Conservation (phyloP, 805 yeast species). For the Torulaspora delbrueckii region DNA sequence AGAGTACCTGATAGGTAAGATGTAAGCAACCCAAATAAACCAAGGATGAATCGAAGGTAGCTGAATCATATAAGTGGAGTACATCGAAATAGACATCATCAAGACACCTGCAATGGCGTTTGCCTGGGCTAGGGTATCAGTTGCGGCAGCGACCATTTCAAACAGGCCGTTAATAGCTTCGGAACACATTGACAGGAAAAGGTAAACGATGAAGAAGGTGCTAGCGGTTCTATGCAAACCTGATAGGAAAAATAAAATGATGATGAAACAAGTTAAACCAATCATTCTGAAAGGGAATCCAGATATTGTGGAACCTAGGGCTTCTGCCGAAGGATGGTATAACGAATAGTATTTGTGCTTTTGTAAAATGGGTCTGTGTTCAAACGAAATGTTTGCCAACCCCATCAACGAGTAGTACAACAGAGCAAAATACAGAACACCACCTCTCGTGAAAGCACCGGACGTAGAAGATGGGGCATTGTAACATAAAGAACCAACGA, state of each 20-base stretch:
- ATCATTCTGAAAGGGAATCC: conserved; percentile 58
- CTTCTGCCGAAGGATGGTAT: conserved; percentile 71
- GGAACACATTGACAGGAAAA: conserved; percentile 35
- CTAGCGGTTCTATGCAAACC: conserved; percentile 47
- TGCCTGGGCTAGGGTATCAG: conserved; percentile 48
- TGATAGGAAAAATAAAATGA: conserved; percentile 56
- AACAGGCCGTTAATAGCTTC: conserved; percentile 39
- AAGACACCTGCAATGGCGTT: conserved; percentile 52
- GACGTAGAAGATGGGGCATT: conserved; percentile 45
- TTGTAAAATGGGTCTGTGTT: conserved; percentile 54
- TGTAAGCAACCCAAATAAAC: conserved; percentile 58
- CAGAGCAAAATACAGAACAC: conserved; percentile 54
- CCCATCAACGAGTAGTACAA: conserved; percentile 50
- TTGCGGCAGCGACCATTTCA: conserved; percentile 47
- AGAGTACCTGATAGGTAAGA: conserved; percentile 49
- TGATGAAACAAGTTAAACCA: conserved; percentile 41
- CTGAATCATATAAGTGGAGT: conserved; percentile 62
- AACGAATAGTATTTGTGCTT: conserved; percentile 70
- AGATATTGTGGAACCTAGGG: conserved; percentile 55
- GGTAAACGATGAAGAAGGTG: conserved; percentile 47
- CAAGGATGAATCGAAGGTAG: conserved; percentile 55
- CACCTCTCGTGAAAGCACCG: conserved; percentile 63
- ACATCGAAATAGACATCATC: conserved; percentile 46
- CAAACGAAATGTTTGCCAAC: conserved; percentile 46
- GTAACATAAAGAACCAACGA: conserved; percentile 60